Evolutionary conservation across 1,284 basidiomycete genomes (phyloP).

Genomic region (Earliella scabrosa): DNA sequence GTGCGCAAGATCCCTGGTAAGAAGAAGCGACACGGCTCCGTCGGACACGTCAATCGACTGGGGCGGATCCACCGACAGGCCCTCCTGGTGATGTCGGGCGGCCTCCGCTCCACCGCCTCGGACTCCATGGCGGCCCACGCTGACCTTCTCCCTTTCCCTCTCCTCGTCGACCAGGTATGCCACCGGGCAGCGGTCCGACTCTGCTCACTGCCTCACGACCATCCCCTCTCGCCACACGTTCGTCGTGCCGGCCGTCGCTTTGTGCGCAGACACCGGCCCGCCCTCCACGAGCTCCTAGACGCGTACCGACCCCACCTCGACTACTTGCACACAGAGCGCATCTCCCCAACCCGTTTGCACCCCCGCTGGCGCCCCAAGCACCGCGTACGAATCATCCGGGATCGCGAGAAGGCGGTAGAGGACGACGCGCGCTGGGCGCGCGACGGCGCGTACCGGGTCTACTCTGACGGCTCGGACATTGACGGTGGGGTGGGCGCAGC

Average conservation of each 20-base stretch:
- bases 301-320: slow-evolving; percentile 7
- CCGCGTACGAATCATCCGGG: neutral
- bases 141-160: slow-evolving; percentile 35
- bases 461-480: slow-evolving; percentile 24
- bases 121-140: slow-evolving; percentile 39
- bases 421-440: slow-evolving; percentile 1
- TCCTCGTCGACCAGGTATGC: slow-evolving; percentile 30
- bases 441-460: slow-evolving; percentile 1
- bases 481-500: slow-evolving; percentile 8
- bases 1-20: slow-evolving; percentile 9
- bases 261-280: slow-evolving; percentile 20
- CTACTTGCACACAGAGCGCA: slow-evolving; percentile 14
- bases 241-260: slow-evolving; percentile 5
- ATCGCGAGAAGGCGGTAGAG: slow-evolving; percentile 1
- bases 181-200: slow-evolving; percentile 34
- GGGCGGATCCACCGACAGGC: slow-evolving; percentile 36
- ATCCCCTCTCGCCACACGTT: slow-evolving; percentile 34
- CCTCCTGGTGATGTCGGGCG: slow-evolving; percentile 38
- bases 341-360: slow-evolving; percentile 7
- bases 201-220: slow-evolving; percentile 34
- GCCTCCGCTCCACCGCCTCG: slow-evolving; percentile 35
- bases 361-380: slow-evolving; percentile 4
- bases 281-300: slow-evolving; percentile 27
- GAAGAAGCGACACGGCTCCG: too few relatives aligned
- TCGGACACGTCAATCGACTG: too few relatives aligned